Conservation (phyloP, 306 rosid genomes). For the Cicer judaicum region DNA sequence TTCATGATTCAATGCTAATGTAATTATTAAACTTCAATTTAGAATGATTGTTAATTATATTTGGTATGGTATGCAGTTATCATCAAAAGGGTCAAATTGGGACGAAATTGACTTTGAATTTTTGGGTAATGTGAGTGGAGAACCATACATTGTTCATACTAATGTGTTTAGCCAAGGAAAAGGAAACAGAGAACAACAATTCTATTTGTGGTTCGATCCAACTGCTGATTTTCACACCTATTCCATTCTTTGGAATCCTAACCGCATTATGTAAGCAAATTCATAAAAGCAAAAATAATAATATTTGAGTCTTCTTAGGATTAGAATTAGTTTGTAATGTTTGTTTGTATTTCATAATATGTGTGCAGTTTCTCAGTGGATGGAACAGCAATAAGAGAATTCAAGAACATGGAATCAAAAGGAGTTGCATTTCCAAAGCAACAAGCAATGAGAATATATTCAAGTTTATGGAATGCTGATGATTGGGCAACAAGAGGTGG, state of each 20-base stretch:
- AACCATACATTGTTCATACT: slow-evolving; percentile 77
- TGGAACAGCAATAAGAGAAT: slow-evolving; percentile 72
- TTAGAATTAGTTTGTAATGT: not conserved
- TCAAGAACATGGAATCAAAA: slow-evolving; percentile 65
- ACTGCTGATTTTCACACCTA: slow-evolving; percentile 70
- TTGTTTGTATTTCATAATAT: not conserved
- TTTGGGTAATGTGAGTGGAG: slow-evolving; percentile 79
- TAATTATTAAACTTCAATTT: not conserved
- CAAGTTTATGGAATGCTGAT: slow-evolving; percentile 79
- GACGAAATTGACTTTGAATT: slow-evolving; percentile 84
- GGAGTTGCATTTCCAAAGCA: slow-evolving; percentile 65
- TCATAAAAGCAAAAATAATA: not conserved
- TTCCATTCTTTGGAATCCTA: slow-evolving; percentile 75
- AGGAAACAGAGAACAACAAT: slow-evolving; percentile 73
- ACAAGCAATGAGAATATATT: slow-evolving; percentile 67
- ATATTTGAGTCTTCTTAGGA: no score
- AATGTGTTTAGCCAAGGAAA: slow-evolving; percentile 72
- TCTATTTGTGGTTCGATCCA: slow-evolving; percentile 82
- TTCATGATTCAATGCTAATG: no score
- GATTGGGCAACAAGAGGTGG: slow-evolving; percentile 95
- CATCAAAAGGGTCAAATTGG: slow-evolving; percentile 70
- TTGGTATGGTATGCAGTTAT: slow-evolving; percentile 44
- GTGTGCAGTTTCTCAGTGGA: slow-evolving; percentile 66
- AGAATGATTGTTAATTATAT: not conserved
- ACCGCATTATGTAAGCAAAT: slow-evolving; percentile 56